Evolutionary conservation across 2,329 filamentous ascomycete species (phyloP).

Genomic region (Talaromyces funiculosus): DNA sequence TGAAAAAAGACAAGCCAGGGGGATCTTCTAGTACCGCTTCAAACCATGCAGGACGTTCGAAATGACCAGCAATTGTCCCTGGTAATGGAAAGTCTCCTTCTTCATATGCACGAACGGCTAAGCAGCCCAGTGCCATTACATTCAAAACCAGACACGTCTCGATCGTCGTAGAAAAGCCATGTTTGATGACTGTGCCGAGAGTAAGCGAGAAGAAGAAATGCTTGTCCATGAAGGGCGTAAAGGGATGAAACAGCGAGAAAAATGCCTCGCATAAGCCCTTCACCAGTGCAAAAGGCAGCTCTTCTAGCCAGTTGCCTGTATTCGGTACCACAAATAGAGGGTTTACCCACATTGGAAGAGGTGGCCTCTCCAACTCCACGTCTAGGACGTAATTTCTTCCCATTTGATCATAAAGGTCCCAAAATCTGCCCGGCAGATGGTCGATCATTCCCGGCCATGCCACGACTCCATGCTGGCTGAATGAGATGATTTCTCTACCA

Average conservation of each 20-base stretch:
- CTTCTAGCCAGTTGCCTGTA: slow-evolving; percentile 42
- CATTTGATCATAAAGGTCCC: slow-evolving; percentile 33
- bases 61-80: slow-evolving; percentile 29
- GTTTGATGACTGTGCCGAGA: slow-evolving; percentile 45
- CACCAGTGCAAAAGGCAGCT: slow-evolving; percentile 44
- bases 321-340: slow-evolving; percentile 29
- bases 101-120: slow-evolving; percentile 46
- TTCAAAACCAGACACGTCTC: slow-evolving; percentile 49
- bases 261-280: slow-evolving; percentile 50
- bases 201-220: slow-evolving; percentile 49
- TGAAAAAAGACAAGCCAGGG: slow-evolving; percentile 49
- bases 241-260: slow-evolving; percentile 51
- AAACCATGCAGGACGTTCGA: slow-evolving; percentile 36
- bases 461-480: slow-evolving; percentile 48
- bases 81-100: slow-evolving; percentile 46
- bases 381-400: slow-evolving; percentile 47
- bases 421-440: slow-evolving; percentile 40
- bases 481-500: slow-evolving; percentile 38
- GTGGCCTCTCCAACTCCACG: slow-evolving; percentile 43
- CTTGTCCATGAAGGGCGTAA: slow-evolving; percentile 49
- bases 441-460: slow-evolving; percentile 45
- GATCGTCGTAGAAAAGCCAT: slow-evolving; percentile 47
- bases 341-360: slow-evolving; percentile 38
- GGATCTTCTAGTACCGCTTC: slow-evolving; percentile 36
- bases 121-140: slow-evolving; percentile 48